Base-by-base conservation (phyloP, 2,329 filamentous ascomycete species). In the Sphaerulina musiva region DNA sequence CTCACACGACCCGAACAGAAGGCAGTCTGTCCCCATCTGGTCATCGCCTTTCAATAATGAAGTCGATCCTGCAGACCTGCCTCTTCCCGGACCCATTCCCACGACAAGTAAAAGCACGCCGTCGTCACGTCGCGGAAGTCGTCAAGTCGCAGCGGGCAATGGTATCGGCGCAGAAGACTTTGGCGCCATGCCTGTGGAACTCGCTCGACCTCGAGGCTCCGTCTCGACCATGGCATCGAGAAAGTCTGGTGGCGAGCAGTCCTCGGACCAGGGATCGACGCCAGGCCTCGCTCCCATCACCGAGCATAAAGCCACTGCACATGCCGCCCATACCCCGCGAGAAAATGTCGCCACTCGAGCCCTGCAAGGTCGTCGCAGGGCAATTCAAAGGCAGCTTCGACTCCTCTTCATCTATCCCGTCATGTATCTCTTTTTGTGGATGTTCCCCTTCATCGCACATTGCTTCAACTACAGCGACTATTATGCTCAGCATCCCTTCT, bases 341-440 rank as follows among this genome's bases (percentile, higher is more conserved):
- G 51, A 54, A 12, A 59, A 63, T 29, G 50, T 40, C 11, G 61
- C 61, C 4, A 50, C 40, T 2, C 49, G 49, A 44, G 58, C 59
- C 11, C 46, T 62, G 46, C 54, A 55, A 36, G 56, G 57, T 17
- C 60, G 54, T 20, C 56, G 55, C 32, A 50, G 50, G 41, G 54
- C 58, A 6, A 58, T 61, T 23, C 61, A 56, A 31, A 58, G 83
- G 8, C 86, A 90, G 64, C 76, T 90, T 2, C 80, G 84, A 32
- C 78, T 86, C 31, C 76, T 90, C 14, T 89, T 91, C 70, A 81
- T 89, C 46, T 92, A 92, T 67, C 87, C 87, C 0, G 67, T 85
- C 14, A 78, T 86, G 3, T 91, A 92, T 69, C 76, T 87, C 17
- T 69, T 81, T 4, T 80, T 88, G 60, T 92, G 87, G 87, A 71